phyloP scores from a whole-genome alignment of 108 stramenopile species.

The Cyclotella distinguenda region DNA sequence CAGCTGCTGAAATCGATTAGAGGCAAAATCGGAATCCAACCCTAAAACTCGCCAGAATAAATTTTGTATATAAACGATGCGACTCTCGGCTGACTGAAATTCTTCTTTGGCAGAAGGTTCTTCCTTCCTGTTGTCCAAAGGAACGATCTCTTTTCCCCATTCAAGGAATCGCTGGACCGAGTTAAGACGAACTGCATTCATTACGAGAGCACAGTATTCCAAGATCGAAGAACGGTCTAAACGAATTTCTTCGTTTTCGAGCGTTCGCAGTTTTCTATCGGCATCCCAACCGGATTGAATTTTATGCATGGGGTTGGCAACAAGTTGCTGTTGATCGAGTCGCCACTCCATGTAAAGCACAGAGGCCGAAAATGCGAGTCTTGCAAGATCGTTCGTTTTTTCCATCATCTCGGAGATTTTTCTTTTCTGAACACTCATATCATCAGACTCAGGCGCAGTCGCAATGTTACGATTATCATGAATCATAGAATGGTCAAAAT shows the following conservation, averaged over 20 bases:
- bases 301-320: not conserved
- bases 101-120: not conserved
- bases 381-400: conserved; percentile 38
- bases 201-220: conserved; percentile 61
- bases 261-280: not conserved
- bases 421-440: not conserved
- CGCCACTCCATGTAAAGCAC: conserved; percentile 28
- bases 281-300: too few relatives aligned
- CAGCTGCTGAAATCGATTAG: conserved; percentile 45
- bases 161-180: conserved; percentile 37
- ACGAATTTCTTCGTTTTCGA: not conserved
- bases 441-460: too few relatives aligned
- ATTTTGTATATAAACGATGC: conserved; percentile 53
- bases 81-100: conserved; percentile 30
- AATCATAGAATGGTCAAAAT: not conserved
- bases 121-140: not conserved
- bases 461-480: not conserved
- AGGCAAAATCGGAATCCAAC: conserved; percentile 57
- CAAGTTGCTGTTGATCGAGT: not conserved
- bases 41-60: conserved; percentile 56
- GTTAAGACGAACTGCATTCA: conserved; percentile 46
- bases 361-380: conserved; percentile 13
- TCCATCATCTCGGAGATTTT: conserved; percentile 17
- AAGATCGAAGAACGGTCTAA: conserved; percentile 27
- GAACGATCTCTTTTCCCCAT: conserved; percentile 31